Evolutionary conservation across 179 eudicot genomes (phyloP), one percentile per base, ranked within the genome.

Genomic region (Sideroxylon spinosum): DNA sequence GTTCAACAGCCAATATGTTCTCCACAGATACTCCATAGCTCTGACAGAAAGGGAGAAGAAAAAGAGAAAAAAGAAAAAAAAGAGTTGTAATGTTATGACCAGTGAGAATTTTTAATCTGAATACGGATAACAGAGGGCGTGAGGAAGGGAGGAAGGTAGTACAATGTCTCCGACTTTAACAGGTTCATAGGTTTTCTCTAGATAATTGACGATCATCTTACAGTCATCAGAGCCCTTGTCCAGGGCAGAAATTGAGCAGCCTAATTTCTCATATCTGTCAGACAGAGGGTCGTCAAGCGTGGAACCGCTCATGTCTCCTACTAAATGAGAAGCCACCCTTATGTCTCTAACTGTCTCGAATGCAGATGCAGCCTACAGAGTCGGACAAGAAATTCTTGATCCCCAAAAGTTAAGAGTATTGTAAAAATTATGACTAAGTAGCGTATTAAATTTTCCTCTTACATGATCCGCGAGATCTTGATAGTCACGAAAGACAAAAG

Each of bases 181-280:
- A 62, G 97, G 97, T 69, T 92, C 91, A 23, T 92, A 94, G 6
- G 98, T 94, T 59, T 84, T 89, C 70, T 92, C 92, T 53, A 94
- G 76, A 82, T 92, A 94, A 7, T 85, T 86, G 5, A 87, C 72
- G 2, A 92, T 90, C 97, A 94, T 92, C 86, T 89, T 88, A 61
- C 87, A 94, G 57, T 94, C 97, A 4, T 91, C 93, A 0, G 95
- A 84, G 0, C 84, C 88, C 55, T 85, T 82, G 20, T 87, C 96
- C 26, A 91, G 22, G 0, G 93, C 85, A 13, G 84, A 68, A 25
- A 92, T 83, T 7, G 89, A 82, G 83, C 94, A 91, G 0, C 92
- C 90, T 16, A 93, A 79, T 60, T 88, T 91, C 61, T 83, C 76
- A 62, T 93, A 91, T 32, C 91, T 76, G 11, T 89, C 97, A 14